These are phyloP conservation scores for Monosporascus sp. DNA, from an alignment of 2,329 filamentous ascomycete genomes.

Conservation along the genomic window DNA sequence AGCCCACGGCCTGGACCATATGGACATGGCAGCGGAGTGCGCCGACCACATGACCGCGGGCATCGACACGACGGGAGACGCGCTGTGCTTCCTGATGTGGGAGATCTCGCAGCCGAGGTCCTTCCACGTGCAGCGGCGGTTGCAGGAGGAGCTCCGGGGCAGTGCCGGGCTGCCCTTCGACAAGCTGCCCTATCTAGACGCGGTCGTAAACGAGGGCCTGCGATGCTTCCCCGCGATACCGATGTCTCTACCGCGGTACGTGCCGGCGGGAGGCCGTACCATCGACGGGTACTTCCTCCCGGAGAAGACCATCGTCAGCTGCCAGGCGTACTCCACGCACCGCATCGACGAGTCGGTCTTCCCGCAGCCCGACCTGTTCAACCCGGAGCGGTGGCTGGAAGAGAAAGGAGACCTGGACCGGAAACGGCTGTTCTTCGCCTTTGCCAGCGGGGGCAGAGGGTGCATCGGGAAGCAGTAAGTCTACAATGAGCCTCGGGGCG, in stretches of 20 bases:
- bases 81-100: slow-evolving; percentile 66
- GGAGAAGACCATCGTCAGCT: slow-evolving; percentile 50
- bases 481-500: neutral
- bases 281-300: slow-evolving; percentile 53
- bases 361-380: slow-evolving; percentile 68
- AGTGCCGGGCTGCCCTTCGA: slow-evolving; percentile 38
- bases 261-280: slow-evolving; percentile 46
- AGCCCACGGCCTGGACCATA: slow-evolving; percentile 39
- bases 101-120: slow-evolving; percentile 59
- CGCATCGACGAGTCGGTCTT: slow-evolving; percentile 62
- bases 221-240: slow-evolving; percentile 60
- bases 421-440: slow-evolving; percentile 58
- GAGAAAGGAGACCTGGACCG: slow-evolving; percentile 67
- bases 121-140: slow-evolving; percentile 40
- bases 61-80: slow-evolving; percentile 67
- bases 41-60: slow-evolving; percentile 68
- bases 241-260: slow-evolving; percentile 59
- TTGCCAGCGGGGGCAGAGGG: slow-evolving; percentile 59
- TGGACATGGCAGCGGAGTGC: slow-evolving; percentile 61
- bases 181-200: slow-evolving; percentile 54
- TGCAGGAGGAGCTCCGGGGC: slow-evolving; percentile 46
- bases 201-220: slow-evolving; percentile 56
- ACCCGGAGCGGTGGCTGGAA: slow-evolving; percentile 79
- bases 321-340: slow-evolving; percentile 56
- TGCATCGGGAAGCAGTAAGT: slow-evolving; percentile 65